These are phyloP conservation scores for Ocimum tenuiflorum DNA, from an alignment of 257 asterid species.

Conservation along the genomic window DNA sequence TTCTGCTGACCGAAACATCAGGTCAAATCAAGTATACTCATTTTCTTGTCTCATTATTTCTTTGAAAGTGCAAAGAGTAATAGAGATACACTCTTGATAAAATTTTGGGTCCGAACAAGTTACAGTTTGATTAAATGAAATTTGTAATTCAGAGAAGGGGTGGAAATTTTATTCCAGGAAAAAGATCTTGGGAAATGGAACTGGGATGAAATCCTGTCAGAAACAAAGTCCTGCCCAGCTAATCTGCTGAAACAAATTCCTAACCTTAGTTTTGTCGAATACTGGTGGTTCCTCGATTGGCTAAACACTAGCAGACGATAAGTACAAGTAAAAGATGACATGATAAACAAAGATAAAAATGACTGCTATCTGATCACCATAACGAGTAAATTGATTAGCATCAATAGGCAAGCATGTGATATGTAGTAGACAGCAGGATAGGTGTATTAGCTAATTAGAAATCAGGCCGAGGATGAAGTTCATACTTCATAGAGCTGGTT, in stretches of 20 bases:
- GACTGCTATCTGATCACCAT: background rate
- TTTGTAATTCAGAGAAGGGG: background rate
- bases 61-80: no score
- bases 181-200: background rate
- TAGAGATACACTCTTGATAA: no score
- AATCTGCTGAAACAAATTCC: background rate
- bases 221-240: background rate
- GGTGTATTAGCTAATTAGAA: background rate
- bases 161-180: background rate
- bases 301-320: background rate
- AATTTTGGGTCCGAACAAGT: no score
- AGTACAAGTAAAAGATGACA: background rate
- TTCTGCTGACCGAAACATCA: background rate
- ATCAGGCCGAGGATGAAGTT: constrained; percentile 7
- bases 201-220: background rate
- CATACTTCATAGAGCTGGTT: background rate
- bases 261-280: no score
- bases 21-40: no score
- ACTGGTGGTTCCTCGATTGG: no score
- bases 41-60: no score
- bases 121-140: no score
- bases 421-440: background rate
- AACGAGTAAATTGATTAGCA: background rate
- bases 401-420: background rate
- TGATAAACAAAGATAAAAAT: background rate